Evolutionary conservation across 2,329 filamentous ascomycete genomes (phyloP).

Genomic region (Colletotrichum tabaci): DNA sequence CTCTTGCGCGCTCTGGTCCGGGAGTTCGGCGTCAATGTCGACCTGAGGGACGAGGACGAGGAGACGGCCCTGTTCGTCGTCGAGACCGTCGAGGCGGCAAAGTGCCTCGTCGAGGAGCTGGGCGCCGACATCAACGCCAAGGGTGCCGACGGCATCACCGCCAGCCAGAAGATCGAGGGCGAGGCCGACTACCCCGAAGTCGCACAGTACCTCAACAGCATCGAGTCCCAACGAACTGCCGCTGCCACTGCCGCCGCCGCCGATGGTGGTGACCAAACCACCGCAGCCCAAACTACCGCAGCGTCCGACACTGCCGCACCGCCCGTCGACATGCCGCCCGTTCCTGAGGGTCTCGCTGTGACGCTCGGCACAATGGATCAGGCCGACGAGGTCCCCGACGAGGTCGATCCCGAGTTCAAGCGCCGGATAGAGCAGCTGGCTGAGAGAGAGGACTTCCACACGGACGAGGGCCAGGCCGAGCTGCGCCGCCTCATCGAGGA

Average conservation of each 20-base stretch:
- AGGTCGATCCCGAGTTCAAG: conserved; percentile 86
- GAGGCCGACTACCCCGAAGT: conserved; percentile 86
- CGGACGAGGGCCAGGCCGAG: conserved; percentile 83
- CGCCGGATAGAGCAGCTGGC: conserved; percentile 92
- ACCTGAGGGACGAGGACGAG: conserved; percentile 89
- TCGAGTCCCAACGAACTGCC: conserved; percentile 50
- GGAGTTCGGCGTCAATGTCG: conserved; percentile 83
- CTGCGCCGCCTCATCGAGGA: conserved; percentile 86
- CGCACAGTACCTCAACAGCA: conserved; percentile 75
- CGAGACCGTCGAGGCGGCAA: conserved; percentile 85
- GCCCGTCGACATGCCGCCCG: conserved; percentile 67
- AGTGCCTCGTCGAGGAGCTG: conserved; percentile 86
- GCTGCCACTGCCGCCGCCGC: conserved; percentile 48
- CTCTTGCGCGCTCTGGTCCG: conserved; percentile 82
- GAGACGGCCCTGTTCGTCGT: conserved; percentile 97
- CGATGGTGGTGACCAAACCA: conserved; percentile 48
- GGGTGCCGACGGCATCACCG: conserved; percentile 84
- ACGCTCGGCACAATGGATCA: conserved; percentile 83
- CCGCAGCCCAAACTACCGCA: not conserved
- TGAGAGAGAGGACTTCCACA: conserved; percentile 85
- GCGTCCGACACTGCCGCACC: conserved; percentile 31
- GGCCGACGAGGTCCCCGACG: conserved; percentile 70
- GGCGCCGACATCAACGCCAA: conserved; percentile 75
- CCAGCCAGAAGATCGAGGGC: conserved; percentile 82
- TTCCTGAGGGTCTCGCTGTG: conserved; percentile 84